A percentile compares a stretch with the other conserved stretches of the same genome.
These are phyloP conservation scores for Backusella psychrophila DNA, from an alignment of 192 early-diverging fungal species.

Conservation along the genomic window DNA sequence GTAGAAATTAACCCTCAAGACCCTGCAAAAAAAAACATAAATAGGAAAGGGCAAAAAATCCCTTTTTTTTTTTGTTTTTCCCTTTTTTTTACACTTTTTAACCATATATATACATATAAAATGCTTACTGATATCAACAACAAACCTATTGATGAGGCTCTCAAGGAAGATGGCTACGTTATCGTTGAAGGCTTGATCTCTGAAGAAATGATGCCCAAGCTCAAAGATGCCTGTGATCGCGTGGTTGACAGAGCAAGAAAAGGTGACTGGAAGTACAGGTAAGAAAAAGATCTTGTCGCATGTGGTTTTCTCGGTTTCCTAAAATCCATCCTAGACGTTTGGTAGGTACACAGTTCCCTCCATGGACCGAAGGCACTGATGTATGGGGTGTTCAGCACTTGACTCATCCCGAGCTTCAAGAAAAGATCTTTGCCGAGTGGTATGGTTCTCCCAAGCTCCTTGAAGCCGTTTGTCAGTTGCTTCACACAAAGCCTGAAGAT, in stretches of 20 bases:
- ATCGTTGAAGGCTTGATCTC: conserved; percentile 41
- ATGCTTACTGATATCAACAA: conserved; percentile 25
- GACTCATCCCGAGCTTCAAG: conserved; percentile 45
- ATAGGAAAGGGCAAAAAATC: neutral
- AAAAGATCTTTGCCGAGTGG: conserved; percentile 46
- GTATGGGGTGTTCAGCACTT: conserved; percentile 50
- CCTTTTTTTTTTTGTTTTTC: conserved; percentile 4
- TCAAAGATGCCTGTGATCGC: conserved; percentile 41
- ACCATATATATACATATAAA: neutral
- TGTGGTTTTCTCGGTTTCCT: no score
- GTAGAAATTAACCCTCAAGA: neutral
- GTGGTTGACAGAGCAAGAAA: conserved; percentile 35
- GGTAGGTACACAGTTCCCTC: conserved; percentile 50
- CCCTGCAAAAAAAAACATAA: neutral
- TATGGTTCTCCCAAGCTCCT: conserved; percentile 40
- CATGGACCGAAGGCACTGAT: conserved; percentile 44
- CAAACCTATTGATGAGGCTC: conserved; percentile 21
- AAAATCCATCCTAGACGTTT: conserved; percentile 23
- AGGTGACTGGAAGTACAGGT: conserved; percentile 43
- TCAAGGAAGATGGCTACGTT: conserved; percentile 43
- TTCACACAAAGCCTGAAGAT: conserved; percentile 29
- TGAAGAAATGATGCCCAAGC: conserved; percentile 28
- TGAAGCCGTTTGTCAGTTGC: conserved; percentile 40
- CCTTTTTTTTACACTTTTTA: neutral
- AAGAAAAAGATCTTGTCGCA: neutral